Evolutionary conservation across 1,284 basidiomycete genomes (phyloP).

Genomic region (Lentinula novae-zelandiae): DNA sequence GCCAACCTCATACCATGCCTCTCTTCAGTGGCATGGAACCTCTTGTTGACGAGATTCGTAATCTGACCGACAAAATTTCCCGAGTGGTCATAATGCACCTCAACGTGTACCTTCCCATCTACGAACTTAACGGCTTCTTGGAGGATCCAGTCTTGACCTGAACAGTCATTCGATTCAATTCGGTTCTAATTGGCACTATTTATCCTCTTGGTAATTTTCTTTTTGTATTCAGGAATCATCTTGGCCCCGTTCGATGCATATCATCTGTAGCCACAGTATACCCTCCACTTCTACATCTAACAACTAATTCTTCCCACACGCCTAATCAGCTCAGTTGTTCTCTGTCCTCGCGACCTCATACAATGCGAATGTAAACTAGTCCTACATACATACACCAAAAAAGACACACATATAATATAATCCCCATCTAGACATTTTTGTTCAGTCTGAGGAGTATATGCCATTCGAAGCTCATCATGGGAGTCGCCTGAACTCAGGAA

Average conservation of each 20-base stretch:
- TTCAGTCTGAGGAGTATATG: too few species aligned
- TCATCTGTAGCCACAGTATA: slow-evolving; percentile 1
- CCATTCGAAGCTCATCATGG: neutral
- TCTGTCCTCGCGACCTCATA: neutral
- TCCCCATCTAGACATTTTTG: neutral
- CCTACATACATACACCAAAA: neutral
- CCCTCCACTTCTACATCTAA: neutral
- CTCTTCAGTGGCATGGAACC: slow-evolving; percentile 52
- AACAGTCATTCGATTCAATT: neutral
- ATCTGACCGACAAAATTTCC: slow-evolving; percentile 64
- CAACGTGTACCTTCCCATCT: slow-evolving; percentile 68
- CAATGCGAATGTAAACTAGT: neutral
- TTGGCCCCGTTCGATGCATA: slow-evolving; percentile 1
- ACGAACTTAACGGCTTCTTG: slow-evolving; percentile 63
- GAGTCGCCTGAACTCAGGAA: neutral
- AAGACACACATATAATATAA: neutral
- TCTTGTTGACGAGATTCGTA: slow-evolving; percentile 62
- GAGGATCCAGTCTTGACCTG: slow-evolving; percentile 2
- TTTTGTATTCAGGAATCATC: neutral
- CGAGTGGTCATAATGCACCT: slow-evolving; percentile 70
- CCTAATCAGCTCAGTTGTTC: neutral
- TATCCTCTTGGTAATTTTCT: neutral
- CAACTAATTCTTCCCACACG: neutral
- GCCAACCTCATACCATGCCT: neutral
- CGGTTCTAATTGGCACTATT: neutral